These are phyloP conservation scores for Dipodascus albidus DNA, from an alignment of 805 yeast genomes.

Conservation along the genomic window DNA sequence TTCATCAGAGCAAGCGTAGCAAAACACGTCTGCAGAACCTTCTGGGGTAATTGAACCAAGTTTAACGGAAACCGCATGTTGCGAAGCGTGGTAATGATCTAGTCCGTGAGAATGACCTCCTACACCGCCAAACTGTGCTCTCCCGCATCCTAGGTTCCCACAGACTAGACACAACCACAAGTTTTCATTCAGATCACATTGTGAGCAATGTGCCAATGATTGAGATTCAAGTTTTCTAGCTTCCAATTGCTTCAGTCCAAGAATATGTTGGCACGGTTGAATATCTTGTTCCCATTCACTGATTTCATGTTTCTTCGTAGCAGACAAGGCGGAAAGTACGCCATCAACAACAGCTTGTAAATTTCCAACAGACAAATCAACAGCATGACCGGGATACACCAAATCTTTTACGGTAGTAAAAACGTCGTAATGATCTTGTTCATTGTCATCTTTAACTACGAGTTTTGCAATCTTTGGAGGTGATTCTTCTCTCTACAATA, in stretches of 20 bases:
- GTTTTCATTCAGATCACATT: constrained; percentile 50
- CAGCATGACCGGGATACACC: constrained; percentile 18
- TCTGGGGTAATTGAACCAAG: constrained; percentile 76
- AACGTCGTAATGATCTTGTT: constrained; percentile 49
- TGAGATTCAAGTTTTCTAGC: constrained; percentile 6
- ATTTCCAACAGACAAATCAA: constrained; percentile 6
- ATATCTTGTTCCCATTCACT: constrained; percentile 90
- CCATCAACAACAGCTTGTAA: constrained; percentile 28
- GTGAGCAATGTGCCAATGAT: constrained; percentile 22
- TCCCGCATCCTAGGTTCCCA: constrained; percentile 90
- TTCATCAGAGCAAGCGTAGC: constrained; percentile 85
- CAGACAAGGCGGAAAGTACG: constrained; percentile 47
- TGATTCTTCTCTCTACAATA: constrained; percentile 19
- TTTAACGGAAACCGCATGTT: constrained; percentile 80
- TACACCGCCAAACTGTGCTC: constrained; percentile 86
- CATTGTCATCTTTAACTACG: constrained; percentile 52
- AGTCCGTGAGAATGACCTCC: constrained; percentile 94
- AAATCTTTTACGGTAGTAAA: constrained; percentile 32
- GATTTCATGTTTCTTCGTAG: constrained; percentile 52
- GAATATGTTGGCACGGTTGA: constrained; percentile 65
- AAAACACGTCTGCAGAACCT: constrained; percentile 69
- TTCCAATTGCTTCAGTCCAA: constrained; percentile 39
- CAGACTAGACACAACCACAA: constrained; percentile 89
- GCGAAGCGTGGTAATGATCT: constrained; percentile 45
- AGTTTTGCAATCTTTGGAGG: constrained; percentile 47